Evolutionary conservation across 495 filamentous ascomycete species (phyloP), one percentile per base, ranked within the genome.

Genomic region (Penicillium fimorum): DNA sequence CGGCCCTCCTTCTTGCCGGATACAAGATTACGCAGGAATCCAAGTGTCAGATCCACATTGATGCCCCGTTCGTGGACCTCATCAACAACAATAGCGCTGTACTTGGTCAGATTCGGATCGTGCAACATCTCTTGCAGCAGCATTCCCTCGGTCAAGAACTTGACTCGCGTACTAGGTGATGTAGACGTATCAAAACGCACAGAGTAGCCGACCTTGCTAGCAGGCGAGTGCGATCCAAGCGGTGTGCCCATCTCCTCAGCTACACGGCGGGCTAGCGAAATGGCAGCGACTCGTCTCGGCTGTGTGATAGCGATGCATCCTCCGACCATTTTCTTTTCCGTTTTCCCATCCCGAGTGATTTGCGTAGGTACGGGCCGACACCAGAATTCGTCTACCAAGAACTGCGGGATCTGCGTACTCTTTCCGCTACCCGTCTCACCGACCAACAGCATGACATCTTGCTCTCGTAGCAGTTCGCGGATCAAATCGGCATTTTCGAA

Each of bases 351-450:
- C 32, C 68, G 53, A 6, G 69, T 62, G 18, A 87, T 64, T 43
- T 70, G 80, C 22, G 82, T 76, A 32, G 68, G 81, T 44, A 74
- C 76, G 56, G 77, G 79, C 47, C 78, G 82, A 66, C 89, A 93
- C 90, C 93, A 97, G 20, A 80, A 70, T 59, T 96, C 89, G 29
- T 87, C 75, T 37, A 86, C 79, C 15, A 99, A 74, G 44, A 96
- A 96, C 60, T 97, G 95, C 0, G 92, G 93, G 11, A 96, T 87
- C 69, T 99, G 95, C 1, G 95, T 99, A 77, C 87, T 92, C 74
- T 99, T 99, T 64, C 95, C 95, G 35, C 88, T 92, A 68, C 95
- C 95, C 1, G 95, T 99, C 64, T 96, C 92, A 71, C 95, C 95
- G 22, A 93, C 85, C 29, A 99, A 75, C 0, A 99, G 76, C 51